Base-by-base conservation (phyloP, 164 flowering plant genomes). In the Aristolochia californica region DNA sequence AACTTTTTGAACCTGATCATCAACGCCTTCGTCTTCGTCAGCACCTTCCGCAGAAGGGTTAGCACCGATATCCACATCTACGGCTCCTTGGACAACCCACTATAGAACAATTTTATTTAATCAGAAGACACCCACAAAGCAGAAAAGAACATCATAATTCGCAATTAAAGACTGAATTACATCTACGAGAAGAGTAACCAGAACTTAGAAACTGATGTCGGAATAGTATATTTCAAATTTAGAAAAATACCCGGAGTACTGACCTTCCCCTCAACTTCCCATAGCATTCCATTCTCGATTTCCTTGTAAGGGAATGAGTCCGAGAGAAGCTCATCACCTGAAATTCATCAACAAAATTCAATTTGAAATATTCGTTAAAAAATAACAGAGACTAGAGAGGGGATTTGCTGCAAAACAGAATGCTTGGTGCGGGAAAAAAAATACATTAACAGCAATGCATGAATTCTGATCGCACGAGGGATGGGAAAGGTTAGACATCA, bases 31-130 rank as follows among this genome's bases (percentile, higher is more conserved):
- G 61, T 85, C 97, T 0, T 84, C 93, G 0, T 43, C 87, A 13
- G 67, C 94, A 60, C 91, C 98, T 71, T 91, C 98, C 0, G 96
- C 95, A 62, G 95, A 91, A 59, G 98, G 96, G 54, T 88, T 88
- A 5, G 98, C 98, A 22, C 96, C 98, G 65, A 84, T 91, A 68
- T 91, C 78, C 20, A 88, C 91, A 71, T 83, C 80, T 53, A 88
- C 63, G 14, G 90, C 84, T 57, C 96, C 95, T 75, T 80, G 68
- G 26, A 84, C 88, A 62, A 88, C 90, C 98, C 98, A 91, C 98
- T 91, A 68, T 34, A 21, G 66, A 57, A 21, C 52, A 44, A 23
- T 23, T 14, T 16, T 1, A 45, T 11, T 13, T 14, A 22, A 24
- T 53, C 15, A 13, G 22, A 53, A 17, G 34, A 20, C 28, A 24